Percentiles rank a stretch among this genome's conserved stretches.
Conservation (phyloP, 1,284 basidiomycete genomes). For the Boletus calvinii region DNA sequence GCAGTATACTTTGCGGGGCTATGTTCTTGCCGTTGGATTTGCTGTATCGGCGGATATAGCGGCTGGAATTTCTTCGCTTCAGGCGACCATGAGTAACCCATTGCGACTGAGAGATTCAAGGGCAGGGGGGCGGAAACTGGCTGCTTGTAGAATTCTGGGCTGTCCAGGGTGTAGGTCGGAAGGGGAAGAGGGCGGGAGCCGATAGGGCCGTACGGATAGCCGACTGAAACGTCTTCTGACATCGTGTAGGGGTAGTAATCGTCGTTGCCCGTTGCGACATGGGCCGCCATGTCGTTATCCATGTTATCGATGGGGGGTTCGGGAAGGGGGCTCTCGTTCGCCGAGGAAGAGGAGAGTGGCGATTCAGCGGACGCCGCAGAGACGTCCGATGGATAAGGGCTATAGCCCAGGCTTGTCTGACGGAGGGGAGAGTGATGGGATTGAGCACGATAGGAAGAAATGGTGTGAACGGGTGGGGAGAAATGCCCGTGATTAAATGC, state of each 20-base stretch:
- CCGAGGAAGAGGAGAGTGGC: conserved; percentile 33
- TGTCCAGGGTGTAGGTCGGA: conserved; percentile 23
- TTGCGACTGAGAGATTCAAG: conserved; percentile 33
- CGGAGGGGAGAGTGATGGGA: conserved; percentile 22
- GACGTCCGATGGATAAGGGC: conserved; percentile 32
- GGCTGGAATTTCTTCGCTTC: conserved; percentile 37
- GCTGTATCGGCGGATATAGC: conserved; percentile 37
- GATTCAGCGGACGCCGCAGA: conserved; percentile 34
- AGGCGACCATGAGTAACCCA: conserved; percentile 35
- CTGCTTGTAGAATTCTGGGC: conserved; percentile 33
- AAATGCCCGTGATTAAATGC: conserved; percentile 23
- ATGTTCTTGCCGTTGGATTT: conserved; percentile 28
- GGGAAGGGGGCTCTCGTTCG: conserved; percentile 36
- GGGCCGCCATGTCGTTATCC: conserved; percentile 30
- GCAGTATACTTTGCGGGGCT: conserved; percentile 22
- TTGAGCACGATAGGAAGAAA: conserved; percentile 24
- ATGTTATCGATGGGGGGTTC: conserved; percentile 34
- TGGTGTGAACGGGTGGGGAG: conserved; percentile 16
- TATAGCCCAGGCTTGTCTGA: conserved; percentile 27
- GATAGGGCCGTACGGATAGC: conserved; percentile 29
- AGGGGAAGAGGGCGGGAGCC: conserved; percentile 28
- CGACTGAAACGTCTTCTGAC: conserved; percentile 26
- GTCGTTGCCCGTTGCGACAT: conserved; percentile 28
- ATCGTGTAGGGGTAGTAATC: conserved; percentile 32
- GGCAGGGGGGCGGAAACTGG: conserved; percentile 35